A percentile compares a stretch with the other conserved stretches of the same genome.
These are phyloP conservation scores for Botrytis sinoallii DNA, from an alignment of 2,329 filamentous ascomycete genomes.

Conservation along the genomic window DNA sequence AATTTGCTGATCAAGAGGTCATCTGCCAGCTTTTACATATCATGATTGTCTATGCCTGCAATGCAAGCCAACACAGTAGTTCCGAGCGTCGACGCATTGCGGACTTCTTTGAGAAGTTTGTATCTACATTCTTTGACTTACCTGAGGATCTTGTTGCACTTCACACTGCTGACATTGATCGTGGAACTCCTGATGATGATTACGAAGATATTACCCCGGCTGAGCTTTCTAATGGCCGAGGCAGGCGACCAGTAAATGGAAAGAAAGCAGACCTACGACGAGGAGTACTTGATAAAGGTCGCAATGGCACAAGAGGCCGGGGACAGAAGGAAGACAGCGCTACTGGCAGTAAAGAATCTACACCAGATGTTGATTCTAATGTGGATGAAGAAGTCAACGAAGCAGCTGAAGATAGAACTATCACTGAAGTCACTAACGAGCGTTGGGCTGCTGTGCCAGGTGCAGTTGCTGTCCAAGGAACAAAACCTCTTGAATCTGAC, in stretches of 20 bases:
- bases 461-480: constrained; percentile 52
- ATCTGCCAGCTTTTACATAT: constrained; percentile 60
- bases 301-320: constrained; percentile 67
- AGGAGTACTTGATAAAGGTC: constrained; percentile 76
- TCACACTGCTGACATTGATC: constrained; percentile 65
- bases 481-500: constrained; percentile 51
- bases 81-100: constrained; percentile 71
- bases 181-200: constrained; percentile 72
- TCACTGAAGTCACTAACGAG: constrained; percentile 62
- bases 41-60: constrained; percentile 62
- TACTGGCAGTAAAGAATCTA: constrained; percentile 81
- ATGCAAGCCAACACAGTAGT: constrained; percentile 67
- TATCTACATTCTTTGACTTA: constrained; percentile 74
- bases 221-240: constrained; percentile 66
- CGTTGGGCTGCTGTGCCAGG: constrained; percentile 62
- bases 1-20: constrained; percentile 69
- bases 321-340: constrained; percentile 79
- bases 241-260: constrained; percentile 58
- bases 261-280: constrained; percentile 81
- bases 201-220: constrained; percentile 61
- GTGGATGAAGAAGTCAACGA: constrained; percentile 74
- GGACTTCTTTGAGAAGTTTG: constrained; percentile 73
- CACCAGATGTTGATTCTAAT: constrained; percentile 75
- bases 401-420: constrained; percentile 53
- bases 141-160: constrained; percentile 66